Base-by-base conservation (phyloP, 2,329 filamentous ascomycete species). In the Cladobotryum protrusum region DNA sequence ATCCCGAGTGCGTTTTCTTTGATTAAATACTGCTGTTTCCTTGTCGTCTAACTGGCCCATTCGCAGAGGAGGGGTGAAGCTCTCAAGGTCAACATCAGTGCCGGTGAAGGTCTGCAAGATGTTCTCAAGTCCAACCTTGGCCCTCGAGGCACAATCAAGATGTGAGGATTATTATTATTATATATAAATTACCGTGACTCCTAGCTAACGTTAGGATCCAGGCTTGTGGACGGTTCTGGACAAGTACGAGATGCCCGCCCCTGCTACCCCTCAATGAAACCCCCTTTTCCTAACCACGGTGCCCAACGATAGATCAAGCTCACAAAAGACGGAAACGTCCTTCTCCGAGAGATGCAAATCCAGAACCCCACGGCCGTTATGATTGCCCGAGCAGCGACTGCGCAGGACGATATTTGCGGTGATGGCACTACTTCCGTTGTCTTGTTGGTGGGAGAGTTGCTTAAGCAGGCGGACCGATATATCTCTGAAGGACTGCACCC, bases 361-460 rank as follows among this genome's bases (percentile, higher is more conserved):
- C 92, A 96, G 75, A 97, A 97, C 71, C 93, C 93, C 24, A 99
- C 93, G 34, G 93, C 93, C 58, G 93, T 93, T 55, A 86, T 86
- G 82, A 86, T 86, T 68, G 82, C 82, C 50, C 75, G 82, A 66
- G 90, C 92, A 63, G 93, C 93, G 51, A 99, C 93, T 35, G 93
- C 93, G 59, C 92, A 99, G 70, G 93, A 99, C 70, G 93, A 99
- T 64, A 99, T 99, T 61, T 95, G 89, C 61, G 93, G 93, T 64
- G 93, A 99, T 70, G 93, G 93, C 64, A 99, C 93, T 61, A 99
- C 93, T 39, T 96, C 90, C 43, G 92, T 96, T 29, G 93, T 99
- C 47, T 75, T 99, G 61, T 74, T 97, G 67, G 91, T 99, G 46
- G 93, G 93, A 68, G 93, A 99, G 76, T 82, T 99, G 53, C 74